Base-by-base conservation (phyloP, 176 grass and related monocot species). In the Typha latifolia region DNA sequence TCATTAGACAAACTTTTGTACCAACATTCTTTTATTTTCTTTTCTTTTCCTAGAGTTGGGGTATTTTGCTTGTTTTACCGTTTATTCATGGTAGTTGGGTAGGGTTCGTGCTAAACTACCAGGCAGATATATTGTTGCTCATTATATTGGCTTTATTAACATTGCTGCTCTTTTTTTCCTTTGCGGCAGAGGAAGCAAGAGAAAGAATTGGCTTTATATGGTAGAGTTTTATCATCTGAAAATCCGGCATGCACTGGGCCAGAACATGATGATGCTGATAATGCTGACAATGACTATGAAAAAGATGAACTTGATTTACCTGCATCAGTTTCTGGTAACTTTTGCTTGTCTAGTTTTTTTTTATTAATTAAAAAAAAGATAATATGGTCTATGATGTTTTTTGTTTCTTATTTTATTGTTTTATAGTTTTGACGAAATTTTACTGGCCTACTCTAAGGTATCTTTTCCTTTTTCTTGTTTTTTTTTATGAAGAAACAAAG, bases 111-210 rank as follows among this genome's bases (percentile, higher is more conserved):
- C 37, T 9, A 43, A 43, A 43, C 37, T 43, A 10, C 10, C 10
- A 61, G 19, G 18, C 18, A 13, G 19, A 61, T 26, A 3, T 59
- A 9, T 6, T 59, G 53, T 12, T 21, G 43, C 47, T 49, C 19
- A 47, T 53, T 12, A 65, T 8, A 14, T 70, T 32, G 3, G 12
- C 32, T 72, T 11, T 23, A 48, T 48, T 49, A 23, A 32, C 15
- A 20, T 80, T 81, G 21, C 62, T 78, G 19, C 47, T 6, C 12
- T 67, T 16, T 22, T 72, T 8, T 67, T 23, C 66, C 85, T 81
- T 77, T 78, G 49, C 37, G 87, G 14, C 81, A 99, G 94, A 89
- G 94, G 57, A 99, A 99, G 82, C 47, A 81, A 99, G 89, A 93
- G 69, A 96, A 63, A 73, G 85, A 99, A 73, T 76, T 93, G 61